Evolutionary conservation across 2,329 filamentous ascomycete species (phyloP), one percentile per base, ranked within the genome.

Genomic region (Boeremia exigua): DNA sequence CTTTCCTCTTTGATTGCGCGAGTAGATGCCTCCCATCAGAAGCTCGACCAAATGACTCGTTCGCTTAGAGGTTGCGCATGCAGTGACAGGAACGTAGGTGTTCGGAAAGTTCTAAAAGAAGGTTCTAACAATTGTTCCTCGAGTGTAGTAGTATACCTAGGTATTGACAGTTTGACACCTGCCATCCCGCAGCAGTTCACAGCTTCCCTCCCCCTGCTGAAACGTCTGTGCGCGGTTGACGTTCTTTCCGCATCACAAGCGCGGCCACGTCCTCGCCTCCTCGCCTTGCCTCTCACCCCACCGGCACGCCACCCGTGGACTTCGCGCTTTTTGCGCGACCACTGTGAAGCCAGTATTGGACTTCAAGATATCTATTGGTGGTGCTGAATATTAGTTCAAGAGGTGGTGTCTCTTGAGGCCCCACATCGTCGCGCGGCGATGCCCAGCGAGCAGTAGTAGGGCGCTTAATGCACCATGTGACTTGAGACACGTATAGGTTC

Each of bases 401-500:
- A 42, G 27, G 39, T 28, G 44, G 32, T 40, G 39, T 47, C 19
- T 29, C 46, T 50, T 38, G 5, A 14, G 6, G 23, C 15, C 27
- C 47, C 47, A 50, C 47, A 42, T 50, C 9, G 29, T 23, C 9
- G 34, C 25, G 40, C 27, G 12, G 27, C 42, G 14, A 29, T 45
- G 44, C 34, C 27, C 34, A 43, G 36, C 34, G 37, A 54, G 46
- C 40, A 45, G 45, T 63, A 64, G 63, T 51, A 58, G 45, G 63
- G 64, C 60, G 61, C 64, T 62, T 65, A 63, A 65, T 48, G 55
- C 54, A 55, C 56, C 59, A 44, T 56, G 54, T 58, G 56, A 63
- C 56, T 48, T 68, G 68, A 69, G 58, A 71, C 67, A 63, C 57
- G 38, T 44, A 49, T 53, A 59, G 68, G 60, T 64, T 70, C 68